Base-by-base conservation (phyloP, 202 grass and related monocot species). In the Zoysia matrella region DNA sequence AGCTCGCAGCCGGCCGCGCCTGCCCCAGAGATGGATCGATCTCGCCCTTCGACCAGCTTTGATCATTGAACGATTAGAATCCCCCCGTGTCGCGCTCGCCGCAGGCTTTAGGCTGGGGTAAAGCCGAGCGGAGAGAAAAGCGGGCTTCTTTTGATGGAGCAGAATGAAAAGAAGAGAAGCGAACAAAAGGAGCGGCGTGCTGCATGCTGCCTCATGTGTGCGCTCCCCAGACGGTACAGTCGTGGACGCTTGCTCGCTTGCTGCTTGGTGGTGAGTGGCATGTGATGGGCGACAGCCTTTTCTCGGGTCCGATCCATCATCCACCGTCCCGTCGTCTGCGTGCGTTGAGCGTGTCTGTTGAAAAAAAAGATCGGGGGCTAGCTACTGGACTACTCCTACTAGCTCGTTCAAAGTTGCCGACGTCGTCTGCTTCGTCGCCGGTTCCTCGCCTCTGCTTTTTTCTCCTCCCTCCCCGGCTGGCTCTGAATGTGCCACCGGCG, bases 81-180 rank as follows among this genome's bases (percentile, higher is more conserved):
- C 22, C 86, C 73, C 73, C 71, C 54, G 86, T 71, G 70, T 64
- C 66, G 72, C 39, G 8, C 47, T 73, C 65, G 63, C 86, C 67
- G 69, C 86, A 88, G 89, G 82, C 82, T 88, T 88, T 85, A 79
- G 69, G 53, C 55, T 56, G 49, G 13, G 2, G 47, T 47, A 11
- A 69, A 18, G 56, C 8, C 62, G 40, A 11, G 71, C 36, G 9
- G 58, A 3, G 8, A 8, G 12, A 83, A 86, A 79, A 83, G 74
- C 83, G 44, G 40, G 49, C 74, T 91, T 88, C 86, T 91, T 91
- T 91, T 91, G 65, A 91, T 91, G 89, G 76, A 76, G 83, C 83
- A 81, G 80, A 89, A 81, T 92, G 66, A 92, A 92, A 92, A 92
- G 90, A 92, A 92, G 90, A 86, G 86, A 89, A 72, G 75, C 74